Conservation (phyloP, 164 flowering plant species). For the Piper longum region DNA sequence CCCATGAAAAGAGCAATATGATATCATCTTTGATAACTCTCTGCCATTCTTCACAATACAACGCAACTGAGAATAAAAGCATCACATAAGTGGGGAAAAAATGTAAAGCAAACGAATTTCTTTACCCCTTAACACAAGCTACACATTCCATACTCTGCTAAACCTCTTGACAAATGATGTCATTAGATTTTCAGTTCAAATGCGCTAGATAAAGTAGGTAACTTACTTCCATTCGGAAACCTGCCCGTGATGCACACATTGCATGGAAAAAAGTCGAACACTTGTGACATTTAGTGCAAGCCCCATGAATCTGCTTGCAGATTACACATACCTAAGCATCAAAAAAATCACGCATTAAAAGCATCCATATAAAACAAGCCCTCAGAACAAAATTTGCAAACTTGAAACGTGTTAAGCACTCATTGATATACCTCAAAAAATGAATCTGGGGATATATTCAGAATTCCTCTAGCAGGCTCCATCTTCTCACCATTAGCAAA, state of each 20-base stretch:
- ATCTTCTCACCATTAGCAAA: slow-evolving; percentile 76
- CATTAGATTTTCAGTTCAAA: background rate
- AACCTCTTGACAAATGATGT: too few species aligned
- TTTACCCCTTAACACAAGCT: background rate
- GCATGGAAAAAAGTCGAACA: slow-evolving; percentile 92
- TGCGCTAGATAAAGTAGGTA: background rate
- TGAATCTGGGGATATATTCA: slow-evolving; percentile 60
- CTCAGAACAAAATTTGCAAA: background rate
- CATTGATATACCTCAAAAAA: slow-evolving; percentile 51
- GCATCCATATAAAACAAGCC: background rate
- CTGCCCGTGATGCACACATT: slow-evolving; percentile 99
- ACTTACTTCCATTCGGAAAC: slow-evolving; percentile 86
- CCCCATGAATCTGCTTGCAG: slow-evolving; percentile 95
- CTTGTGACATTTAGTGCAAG: slow-evolving; percentile 88
- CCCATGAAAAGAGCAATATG: slow-evolving; percentile 91
- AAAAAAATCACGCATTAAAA: slow-evolving; percentile 1
- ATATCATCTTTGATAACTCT: slow-evolving; percentile 74
- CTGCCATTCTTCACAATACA: slow-evolving; percentile 69
- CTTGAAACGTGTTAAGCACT: too few species aligned
- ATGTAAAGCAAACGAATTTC: background rate
- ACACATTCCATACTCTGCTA: background rate
- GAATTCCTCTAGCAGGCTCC: slow-evolving; percentile 96
- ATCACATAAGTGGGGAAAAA: background rate
- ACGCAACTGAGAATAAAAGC: background rate
- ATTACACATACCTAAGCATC: slow-evolving; percentile 65